These are phyloP conservation scores for Phaffomyces antillensis DNA, from an alignment of 805 yeast species.

Conservation along the genomic window DNA sequence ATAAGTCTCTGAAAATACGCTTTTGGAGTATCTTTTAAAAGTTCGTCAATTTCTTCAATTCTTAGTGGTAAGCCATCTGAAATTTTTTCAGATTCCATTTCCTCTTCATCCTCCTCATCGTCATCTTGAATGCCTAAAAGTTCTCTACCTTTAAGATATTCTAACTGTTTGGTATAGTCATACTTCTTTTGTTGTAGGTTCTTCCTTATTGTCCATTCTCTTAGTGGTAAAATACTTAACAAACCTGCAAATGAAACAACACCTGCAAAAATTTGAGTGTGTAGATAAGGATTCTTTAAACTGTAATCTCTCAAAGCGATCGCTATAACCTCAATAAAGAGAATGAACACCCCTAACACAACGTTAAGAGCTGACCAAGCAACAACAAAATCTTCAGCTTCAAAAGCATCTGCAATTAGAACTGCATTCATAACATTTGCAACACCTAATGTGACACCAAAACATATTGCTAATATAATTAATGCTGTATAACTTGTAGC, in stretches of 20 bases:
- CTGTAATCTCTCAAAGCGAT: slow-evolving; percentile 33
- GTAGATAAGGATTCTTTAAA: slow-evolving; percentile 37
- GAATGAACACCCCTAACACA: slow-evolving; percentile 26
- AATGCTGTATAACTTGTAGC: slow-evolving; percentile 34
- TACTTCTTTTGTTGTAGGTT: background rate
- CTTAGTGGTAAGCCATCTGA: background rate
- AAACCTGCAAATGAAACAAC: slow-evolving; percentile 36
- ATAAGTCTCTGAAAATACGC: slow-evolving; percentile 11
- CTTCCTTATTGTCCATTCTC: slow-evolving; percentile 40
- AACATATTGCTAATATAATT: slow-evolving; percentile 33
- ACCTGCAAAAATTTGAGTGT: slow-evolving; percentile 57
- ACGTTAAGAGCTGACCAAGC: slow-evolving; percentile 34
- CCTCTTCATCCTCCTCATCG: background rate
- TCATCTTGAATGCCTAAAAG: background rate
- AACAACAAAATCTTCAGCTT: slow-evolving; percentile 29
- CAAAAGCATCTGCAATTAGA: slow-evolving; percentile 34
- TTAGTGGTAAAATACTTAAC: slow-evolving; percentile 34
- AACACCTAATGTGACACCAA: slow-evolving; percentile 42
- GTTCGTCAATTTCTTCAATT: background rate
- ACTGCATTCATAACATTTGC: slow-evolving; percentile 35
- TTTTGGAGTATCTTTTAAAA: slow-evolving; percentile 1
- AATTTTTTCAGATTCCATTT: background rate
- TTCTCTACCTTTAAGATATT: background rate
- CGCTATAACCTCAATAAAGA: slow-evolving; percentile 52
- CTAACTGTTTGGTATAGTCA: background rate